Base-by-base conservation (phyloP, 1,139 yeast genomes). In the Kodamaea ohmeri region DNA sequence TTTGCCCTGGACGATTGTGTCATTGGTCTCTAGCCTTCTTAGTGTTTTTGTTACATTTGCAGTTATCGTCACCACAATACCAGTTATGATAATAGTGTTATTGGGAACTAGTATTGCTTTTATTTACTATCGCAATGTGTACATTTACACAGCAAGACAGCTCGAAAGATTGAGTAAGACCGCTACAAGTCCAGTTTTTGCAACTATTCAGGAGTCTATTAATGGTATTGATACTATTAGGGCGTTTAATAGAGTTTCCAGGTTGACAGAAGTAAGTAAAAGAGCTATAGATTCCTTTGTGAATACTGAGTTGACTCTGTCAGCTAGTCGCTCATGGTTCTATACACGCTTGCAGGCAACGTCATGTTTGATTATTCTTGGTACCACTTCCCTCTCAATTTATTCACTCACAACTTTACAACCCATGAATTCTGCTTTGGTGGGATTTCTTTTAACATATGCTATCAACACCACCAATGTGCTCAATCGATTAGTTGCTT, bases 71-170 rank as follows among this genome's bases (percentile, higher is more conserved):
- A 47, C 43, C 38, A 62, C 63, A 37, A 51, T 65, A 35, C 71
- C 71, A 12, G 44, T 52, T 19, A 64, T 64, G 70, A 31, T 54
- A 22, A 22, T 65, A 14, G 55, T 64, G 7, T 50, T 66, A 19
- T 25, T 49, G 2, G 44, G 46, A 4, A 43, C 58, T 29, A 43
- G 56, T 19, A 43, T 48, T 32, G 43, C 63, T 25, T 65, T 63
- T 49, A 64, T 64, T 43, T 43, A 52, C 37, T 53, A 58, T 38
- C 48, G 70, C 38, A 50, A 49, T 38, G 47, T 48, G 34, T 65
- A 56, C 38, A 60, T 66, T 38, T 63, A 71, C 8, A 58, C 70
- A 18, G 58, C 68, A 4, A 58, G 72, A 51, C 71, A 65, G 42
- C 52, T 66, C 31, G 64, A 60, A 41, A 51, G 72, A 44, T 51